A percentile compares a stretch with the other conserved stretches of the same genome.
Evolutionary conservation across 1,139 yeast species (phyloP).

Genomic region (Yamadazyma diospyri): DNA sequence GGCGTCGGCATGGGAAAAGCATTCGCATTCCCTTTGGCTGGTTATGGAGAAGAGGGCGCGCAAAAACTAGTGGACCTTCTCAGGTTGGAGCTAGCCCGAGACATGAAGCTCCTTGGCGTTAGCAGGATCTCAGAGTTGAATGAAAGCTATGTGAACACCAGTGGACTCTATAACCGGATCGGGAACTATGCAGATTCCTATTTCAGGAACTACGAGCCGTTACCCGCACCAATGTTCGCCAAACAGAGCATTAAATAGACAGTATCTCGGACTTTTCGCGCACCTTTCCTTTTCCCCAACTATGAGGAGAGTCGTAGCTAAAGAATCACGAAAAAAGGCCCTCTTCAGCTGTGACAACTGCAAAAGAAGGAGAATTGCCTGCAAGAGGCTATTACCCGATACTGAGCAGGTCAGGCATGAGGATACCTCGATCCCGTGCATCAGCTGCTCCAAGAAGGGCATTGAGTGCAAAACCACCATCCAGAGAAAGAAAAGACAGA

Average conservation of each 20-base stretch:
- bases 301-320: conserved; percentile 11
- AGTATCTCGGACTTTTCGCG: background rate
- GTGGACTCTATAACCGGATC: conserved; percentile 10
- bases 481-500: conserved; percentile 20
- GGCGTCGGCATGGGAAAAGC: conserved; percentile 54
- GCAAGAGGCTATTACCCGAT: conserved; percentile 13
- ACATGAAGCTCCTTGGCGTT: conserved; percentile 46
- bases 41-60: conserved; percentile 51
- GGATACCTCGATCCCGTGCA: conserved; percentile 22
- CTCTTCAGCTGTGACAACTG: conserved; percentile 45
- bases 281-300: background rate
- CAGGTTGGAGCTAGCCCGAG: conserved; percentile 43
- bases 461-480: conserved; percentile 34
- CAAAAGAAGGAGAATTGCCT: conserved; percentile 39
- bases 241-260: conserved; percentile 1
- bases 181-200: conserved; percentile 4
- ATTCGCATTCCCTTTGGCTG: conserved; percentile 45
- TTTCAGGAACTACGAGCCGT: conserved; percentile 2
- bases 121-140: background rate
- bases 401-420: conserved; percentile 7
- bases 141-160: conserved; percentile 2
- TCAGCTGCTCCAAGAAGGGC: conserved; percentile 30
- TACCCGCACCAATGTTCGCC: conserved; percentile 3
- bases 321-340: conserved; percentile 18
- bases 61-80: conserved; percentile 39